Conservation (phyloP, 2,329 filamentous ascomycete genomes). For the Paecilomyces dactylethromorphus region DNA sequence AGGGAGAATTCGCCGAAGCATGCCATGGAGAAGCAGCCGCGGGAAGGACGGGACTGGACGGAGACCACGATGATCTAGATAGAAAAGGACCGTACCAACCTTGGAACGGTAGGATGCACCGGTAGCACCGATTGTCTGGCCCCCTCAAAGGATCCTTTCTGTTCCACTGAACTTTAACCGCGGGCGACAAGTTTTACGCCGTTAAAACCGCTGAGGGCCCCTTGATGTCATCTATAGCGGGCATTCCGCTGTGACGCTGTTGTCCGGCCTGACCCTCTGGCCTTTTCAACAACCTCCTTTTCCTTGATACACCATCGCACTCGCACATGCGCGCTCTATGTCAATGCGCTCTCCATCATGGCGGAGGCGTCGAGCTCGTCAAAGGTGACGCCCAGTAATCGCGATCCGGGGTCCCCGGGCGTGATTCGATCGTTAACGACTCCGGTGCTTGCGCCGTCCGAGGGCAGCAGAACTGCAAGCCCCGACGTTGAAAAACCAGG, state of each 20-base stretch:
- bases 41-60: not conserved
- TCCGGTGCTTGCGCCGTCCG: slow-evolving; percentile 12
- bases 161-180: not conserved
- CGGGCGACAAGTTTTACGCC: not conserved
- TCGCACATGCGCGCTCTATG: slow-evolving; percentile 17
- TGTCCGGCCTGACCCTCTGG: slow-evolving; percentile 11
- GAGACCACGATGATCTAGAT: not conserved
- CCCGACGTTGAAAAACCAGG: slow-evolving; percentile 13
- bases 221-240: slow-evolving; percentile 21
- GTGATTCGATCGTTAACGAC: slow-evolving; percentile 18
- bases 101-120: not conserved
- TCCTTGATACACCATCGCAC: not conserved
- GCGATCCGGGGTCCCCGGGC: slow-evolving; percentile 4
- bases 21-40: not conserved
- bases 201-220: slow-evolving; percentile 1
- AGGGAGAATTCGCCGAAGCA: not conserved
- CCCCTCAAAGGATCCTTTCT: not conserved
- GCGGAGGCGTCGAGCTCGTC: slow-evolving; percentile 23
- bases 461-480: not conserved
- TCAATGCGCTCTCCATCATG: slow-evolving; percentile 16
- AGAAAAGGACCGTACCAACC: not conserved
- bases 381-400: slow-evolving; percentile 14
- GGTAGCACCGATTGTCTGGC: not conserved
- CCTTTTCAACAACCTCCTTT: not conserved
- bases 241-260: not conserved